Evolutionary conservation across 768 basidiomycete species (phyloP), one percentile per base, ranked within the genome.

Genomic region (Boletales sp.): DNA sequence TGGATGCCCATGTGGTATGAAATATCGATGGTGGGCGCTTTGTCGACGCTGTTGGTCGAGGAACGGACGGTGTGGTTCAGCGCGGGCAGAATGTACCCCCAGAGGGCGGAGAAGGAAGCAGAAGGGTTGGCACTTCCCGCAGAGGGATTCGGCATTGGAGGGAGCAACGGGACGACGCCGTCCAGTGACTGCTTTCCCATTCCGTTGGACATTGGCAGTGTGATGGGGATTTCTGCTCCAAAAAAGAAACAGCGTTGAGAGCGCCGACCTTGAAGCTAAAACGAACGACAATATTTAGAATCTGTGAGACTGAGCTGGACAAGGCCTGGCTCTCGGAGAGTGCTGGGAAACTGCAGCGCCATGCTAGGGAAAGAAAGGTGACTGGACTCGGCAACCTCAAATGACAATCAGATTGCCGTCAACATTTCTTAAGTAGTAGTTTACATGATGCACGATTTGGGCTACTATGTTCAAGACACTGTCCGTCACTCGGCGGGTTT

Each of bases 1-100:
- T 89, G 86, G 36, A 89, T 83, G 51, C 86, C 85, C 63, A 85
- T 81, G 61, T 88, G 86, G 56, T 86, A 85, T 24, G 71, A 76
- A 48, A 85, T 76, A 55, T 87, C 87, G 57, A 89, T 81, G 12
- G 83, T 72, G 32, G 87, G 87, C 7, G 84, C 81, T 63, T 84
- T 87, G 54, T 72, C 67, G 44, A 72, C 56, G 54, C 76, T 72
- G 61, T 84, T 82, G 29, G 80, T 78, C 27, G 85, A 77, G n/a
- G 79, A 79, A 55, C 83, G 83, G 50, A 89, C 72, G 62, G 89
- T 87, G 64, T 89, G 86, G 61, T 88, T 82, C 35, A 89, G 70
- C 21, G 87, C 87, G 30, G 88, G 87, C 44, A 82, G 73, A 29
- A 89, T 68, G 67, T 88, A 89, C 10, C 80, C 79, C 87, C 87